phyloP scores from a whole-genome alignment of 129 eudicot species.

The Artemisia tridentata region DNA sequence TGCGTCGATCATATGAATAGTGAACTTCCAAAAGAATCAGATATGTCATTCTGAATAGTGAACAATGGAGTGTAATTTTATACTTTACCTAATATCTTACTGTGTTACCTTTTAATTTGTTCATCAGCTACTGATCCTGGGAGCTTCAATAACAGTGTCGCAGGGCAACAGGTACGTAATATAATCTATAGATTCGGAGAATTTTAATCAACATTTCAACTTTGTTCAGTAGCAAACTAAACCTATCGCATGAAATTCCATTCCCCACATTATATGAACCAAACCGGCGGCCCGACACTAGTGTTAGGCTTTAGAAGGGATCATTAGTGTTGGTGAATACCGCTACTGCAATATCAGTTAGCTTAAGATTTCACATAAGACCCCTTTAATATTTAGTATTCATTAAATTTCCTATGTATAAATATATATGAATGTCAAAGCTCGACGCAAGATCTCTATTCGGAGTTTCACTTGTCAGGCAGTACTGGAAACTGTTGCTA shows the following conservation, averaged over 20 bases:
- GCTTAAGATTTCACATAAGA: conserved; percentile 14
- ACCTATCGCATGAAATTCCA: conserved; percentile 6
- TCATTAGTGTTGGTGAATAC: conserved; percentile 7
- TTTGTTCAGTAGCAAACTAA: conserved; percentile 16
- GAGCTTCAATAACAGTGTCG: conserved; percentile 83
- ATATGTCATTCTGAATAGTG: too few species aligned
- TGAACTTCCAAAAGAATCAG: too few species aligned
- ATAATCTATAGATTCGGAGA: conserved; percentile 4
- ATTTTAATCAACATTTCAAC: conserved; percentile 1
- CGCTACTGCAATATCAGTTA: background rate
- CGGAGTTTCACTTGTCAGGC: conserved; percentile 52
- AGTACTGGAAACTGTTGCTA: conserved; percentile 92
- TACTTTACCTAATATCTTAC: too few species aligned
- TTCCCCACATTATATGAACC: background rate
- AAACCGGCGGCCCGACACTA: background rate
- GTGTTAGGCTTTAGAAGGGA: conserved; percentile 17
- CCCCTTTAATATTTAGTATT: background rate
- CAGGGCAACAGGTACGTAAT: conserved; percentile 61
- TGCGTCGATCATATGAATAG: too few species aligned
- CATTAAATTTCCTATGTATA: background rate
- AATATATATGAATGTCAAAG: background rate
- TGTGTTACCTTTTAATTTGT: too few species aligned
- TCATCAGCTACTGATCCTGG: conserved; percentile 82
- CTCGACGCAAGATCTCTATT: background rate
- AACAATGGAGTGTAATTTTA: too few species aligned